Evolutionary conservation across 2,329 filamentous ascomycete genomes (phyloP), one percentile per base, ranked within the genome.

Genomic region (Pochonia chlamydosporia): DNA sequence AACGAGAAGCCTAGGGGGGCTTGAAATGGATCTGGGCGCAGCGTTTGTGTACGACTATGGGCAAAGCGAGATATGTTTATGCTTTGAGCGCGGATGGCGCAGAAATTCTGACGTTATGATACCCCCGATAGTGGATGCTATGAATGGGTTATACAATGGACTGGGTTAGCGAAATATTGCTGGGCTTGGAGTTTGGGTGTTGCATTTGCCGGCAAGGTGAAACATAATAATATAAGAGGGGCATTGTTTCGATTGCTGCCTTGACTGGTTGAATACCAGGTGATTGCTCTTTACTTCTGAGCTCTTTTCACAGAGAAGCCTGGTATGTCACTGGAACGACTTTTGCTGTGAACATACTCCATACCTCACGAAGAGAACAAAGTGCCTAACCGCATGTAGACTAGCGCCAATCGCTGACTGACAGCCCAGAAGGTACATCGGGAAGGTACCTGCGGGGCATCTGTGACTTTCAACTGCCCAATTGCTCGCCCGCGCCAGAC

Each of bases 341-440:
- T 16, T 18, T 46, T 24, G 20, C n/a, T n/a, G n/a, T n/a, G n/a
- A n/a, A n/a, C n/a, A n/a, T n/a, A n/a, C n/a, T n/a, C n/a, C n/a
- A n/a, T n/a, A n/a, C n/a, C n/a, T n/a, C n/a, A n/a, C n/a, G n/a
- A n/a, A n/a, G n/a, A n/a, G n/a, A n/a, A n/a, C n/a, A n/a, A n/a
- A n/a, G n/a, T n/a, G n/a, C n/a, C n/a, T n/a, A n/a, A n/a, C n/a
- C n/a, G n/a, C n/a, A n/a, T n/a, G n/a, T n/a, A n/a, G n/a, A n/a
- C n/a, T n/a, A n/a, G n/a, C n/a, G n/a, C n/a, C n/a, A n/a, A n/a
- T n/a, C n/a, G n/a, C n/a, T n/a, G 28, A 30, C 10, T 43, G 4
- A 8, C 18, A 39, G 20, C 21, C 52, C 59, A 48, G 41, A 53
- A 46, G 48, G 48, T 43, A 43, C 40, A 20, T 28, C 20, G 20